Evolutionary conservation across 441 rosid species (phyloP), one percentile per base, ranked within the genome.

Genomic region (Adansonia madagascariensis): DNA sequence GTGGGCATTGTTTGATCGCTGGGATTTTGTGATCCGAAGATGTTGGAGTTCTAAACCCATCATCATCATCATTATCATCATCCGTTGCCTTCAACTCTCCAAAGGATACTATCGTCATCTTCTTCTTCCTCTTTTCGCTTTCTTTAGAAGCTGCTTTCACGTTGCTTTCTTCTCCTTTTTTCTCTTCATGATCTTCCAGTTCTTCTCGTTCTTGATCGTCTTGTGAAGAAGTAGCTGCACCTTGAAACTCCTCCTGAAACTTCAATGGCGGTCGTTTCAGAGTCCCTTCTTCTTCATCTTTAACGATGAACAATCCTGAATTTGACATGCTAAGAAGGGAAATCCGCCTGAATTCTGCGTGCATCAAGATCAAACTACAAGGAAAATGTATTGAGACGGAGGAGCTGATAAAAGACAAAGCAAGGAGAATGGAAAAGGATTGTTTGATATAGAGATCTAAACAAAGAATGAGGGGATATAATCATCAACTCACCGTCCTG

Each of bases 1-100:
- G 86, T 41, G 98, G 97, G 64, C 98, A 94, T 74, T 83, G 76
- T 55, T 59, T 80, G 57, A 60, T 73, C 47, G 27, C 83, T 1
- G 92, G 87, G 63, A 92, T 92, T 85, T 78, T 88, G 75, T 86
- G 93, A 78, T 87, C 90, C 66, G 64, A 75, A 24, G 92, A 85
- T 41, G 91, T 85, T 10, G 97, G 98, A 71, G 97, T 93, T 79
- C 64, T 92, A 85, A 88, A 92, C 44, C 94, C 97, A 8, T 86
- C 88, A 1, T 75, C 61, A 0, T 27, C 52, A 31, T 31, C 39
- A 31, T 31, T 31, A 31, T 31, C 52, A 47, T 63, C 49, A 62
- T 62, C 71, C 6, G 43, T 46, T 6, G 71, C 77, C 6, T 31
- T 31, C 4, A 63, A n/a, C 49, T 75, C 70, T 44, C 70, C 70